phyloP scores from a whole-genome alignment of 306 rosid genomes.

The Lathyrus oleraceus region DNA sequence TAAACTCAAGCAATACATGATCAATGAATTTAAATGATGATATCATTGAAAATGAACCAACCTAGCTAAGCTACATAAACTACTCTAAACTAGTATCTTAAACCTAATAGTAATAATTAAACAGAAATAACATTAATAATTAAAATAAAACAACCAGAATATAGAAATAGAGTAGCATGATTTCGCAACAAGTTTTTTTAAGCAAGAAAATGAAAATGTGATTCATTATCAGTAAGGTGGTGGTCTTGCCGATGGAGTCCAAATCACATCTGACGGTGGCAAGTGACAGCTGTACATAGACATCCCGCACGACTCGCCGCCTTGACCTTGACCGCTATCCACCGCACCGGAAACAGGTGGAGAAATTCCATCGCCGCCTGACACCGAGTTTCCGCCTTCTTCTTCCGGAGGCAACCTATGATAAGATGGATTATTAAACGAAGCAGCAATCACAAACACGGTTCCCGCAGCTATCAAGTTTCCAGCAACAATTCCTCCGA shows the following conservation, averaged over 20 bases:
- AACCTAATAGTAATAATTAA: slow-evolving; percentile 5
- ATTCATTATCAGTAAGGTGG: slow-evolving; percentile 57
- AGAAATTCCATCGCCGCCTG: slow-evolving; percentile 54
- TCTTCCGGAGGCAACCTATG: slow-evolving; percentile 72
- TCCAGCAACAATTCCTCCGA: slow-evolving; percentile 81
- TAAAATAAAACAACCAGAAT: not conserved
- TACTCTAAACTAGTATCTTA: slow-evolving; percentile 14
- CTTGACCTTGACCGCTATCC: slow-evolving; percentile 63
- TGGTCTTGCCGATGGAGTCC: slow-evolving; percentile 84
- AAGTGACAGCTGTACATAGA: slow-evolving; percentile 70
- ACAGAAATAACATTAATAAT: not conserved
- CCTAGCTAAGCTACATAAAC: slow-evolving; percentile 15
- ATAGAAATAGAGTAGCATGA: not conserved
- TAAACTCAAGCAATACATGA: not conserved
- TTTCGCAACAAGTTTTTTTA: not conserved
- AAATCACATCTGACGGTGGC: slow-evolving; percentile 70
- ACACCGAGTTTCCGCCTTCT: slow-evolving; percentile 41
- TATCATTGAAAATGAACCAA: not conserved
- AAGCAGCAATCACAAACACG: slow-evolving; percentile 68
- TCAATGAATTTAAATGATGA: not conserved
- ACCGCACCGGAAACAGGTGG: slow-evolving; percentile 45
- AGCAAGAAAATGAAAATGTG: not conserved
- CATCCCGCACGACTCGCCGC: slow-evolving; percentile 63
- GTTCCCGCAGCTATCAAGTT: slow-evolving; percentile 65
- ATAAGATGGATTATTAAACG: slow-evolving; percentile 73